Conservation (phyloP, 495 filamentous ascomycete genomes). For the Chaetomium cochliodes region DNA sequence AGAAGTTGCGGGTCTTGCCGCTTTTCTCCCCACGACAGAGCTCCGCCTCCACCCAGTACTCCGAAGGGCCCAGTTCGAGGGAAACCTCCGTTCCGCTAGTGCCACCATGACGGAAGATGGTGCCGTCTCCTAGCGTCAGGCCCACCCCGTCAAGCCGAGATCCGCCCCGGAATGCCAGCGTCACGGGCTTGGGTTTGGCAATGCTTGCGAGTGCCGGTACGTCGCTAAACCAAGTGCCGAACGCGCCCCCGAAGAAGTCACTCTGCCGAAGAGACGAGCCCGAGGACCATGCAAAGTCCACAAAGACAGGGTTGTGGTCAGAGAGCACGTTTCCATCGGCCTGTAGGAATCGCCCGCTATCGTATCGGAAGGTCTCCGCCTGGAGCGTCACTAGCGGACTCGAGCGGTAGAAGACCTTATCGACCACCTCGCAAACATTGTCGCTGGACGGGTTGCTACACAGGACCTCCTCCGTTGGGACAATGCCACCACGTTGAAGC, state of each 20-base stretch:
- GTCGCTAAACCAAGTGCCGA: slow-evolving; percentile 59
- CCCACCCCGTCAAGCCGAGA: slow-evolving; percentile 52
- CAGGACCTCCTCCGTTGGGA: slow-evolving; percentile 45
- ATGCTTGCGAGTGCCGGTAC: slow-evolving; percentile 36
- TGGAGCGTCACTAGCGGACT: slow-evolving; percentile 45
- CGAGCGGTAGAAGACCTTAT: slow-evolving; percentile 61
- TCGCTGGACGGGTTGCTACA: slow-evolving; percentile 51
- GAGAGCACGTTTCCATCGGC: slow-evolving; percentile 53
- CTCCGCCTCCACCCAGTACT: slow-evolving; percentile 51
- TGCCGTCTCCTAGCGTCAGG: slow-evolving; percentile 48
- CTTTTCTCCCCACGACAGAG: slow-evolving; percentile 55
- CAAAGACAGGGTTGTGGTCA: slow-evolving; percentile 60
- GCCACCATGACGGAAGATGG: slow-evolving; percentile 53
- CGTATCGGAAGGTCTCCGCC: slow-evolving; percentile 51
- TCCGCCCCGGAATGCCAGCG: slow-evolving; percentile 50
- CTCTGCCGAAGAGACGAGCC: slow-evolving; percentile 45
- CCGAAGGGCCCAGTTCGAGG: slow-evolving; percentile 46
- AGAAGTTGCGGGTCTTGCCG: slow-evolving; percentile 54
- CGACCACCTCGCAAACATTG: slow-evolving; percentile 58
- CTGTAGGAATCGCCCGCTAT: slow-evolving; percentile 51
- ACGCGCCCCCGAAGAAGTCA: slow-evolving; percentile 52
- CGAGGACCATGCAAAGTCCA: slow-evolving; percentile 53
- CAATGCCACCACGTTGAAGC: slow-evolving; percentile 43
- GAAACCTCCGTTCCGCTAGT: slow-evolving; percentile 48
- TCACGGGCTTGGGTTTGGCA: slow-evolving; percentile 35